Evolutionary conservation across 164 flowering plant genomes (phyloP).

Genomic region (Cinnamomum chago): DNA sequence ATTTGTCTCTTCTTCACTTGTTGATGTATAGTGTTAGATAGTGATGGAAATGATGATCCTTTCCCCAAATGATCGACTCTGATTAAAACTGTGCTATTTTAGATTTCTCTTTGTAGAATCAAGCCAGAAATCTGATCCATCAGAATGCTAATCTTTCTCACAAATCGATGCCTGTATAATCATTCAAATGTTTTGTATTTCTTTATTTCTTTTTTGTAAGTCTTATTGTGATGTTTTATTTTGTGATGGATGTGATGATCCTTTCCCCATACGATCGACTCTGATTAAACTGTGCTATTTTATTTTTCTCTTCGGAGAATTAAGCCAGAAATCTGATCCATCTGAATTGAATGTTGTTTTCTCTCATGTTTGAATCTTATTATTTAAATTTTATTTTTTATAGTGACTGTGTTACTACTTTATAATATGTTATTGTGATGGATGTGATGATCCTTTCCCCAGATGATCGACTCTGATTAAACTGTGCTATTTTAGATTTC

Average conservation of each 20-base stretch:
- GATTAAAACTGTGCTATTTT: slow-evolving; percentile 15
- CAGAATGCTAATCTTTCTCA: not conserved
- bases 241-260: slow-evolving; percentile 3
- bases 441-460: too few relatives aligned
- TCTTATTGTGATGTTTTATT: not conserved
- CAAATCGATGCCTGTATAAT: not conserved
- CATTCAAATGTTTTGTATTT: too few relatives aligned
- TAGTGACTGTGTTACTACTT: too few relatives aligned
- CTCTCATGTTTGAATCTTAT: too few relatives aligned
- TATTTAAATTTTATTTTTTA: too few relatives aligned
- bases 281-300: slow-evolving; percentile 8
- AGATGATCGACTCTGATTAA: too few relatives aligned
- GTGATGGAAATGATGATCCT: slow-evolving; percentile 15
- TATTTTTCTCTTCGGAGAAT: too few relatives aligned
- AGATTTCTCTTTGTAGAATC: slow-evolving; percentile 8
- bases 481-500: too few relatives aligned
- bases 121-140: slow-evolving; percentile 21
- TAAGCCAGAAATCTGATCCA: too few relatives aligned
- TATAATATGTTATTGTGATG: too few relatives aligned
- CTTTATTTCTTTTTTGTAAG: not conserved
- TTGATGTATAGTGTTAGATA: not conserved
- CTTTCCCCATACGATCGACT: slow-evolving; percentile 14
- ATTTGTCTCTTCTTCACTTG: too few relatives aligned
- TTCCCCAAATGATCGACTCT: slow-evolving; percentile 26
- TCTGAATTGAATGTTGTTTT: too few relatives aligned